These are phyloP conservation scores for Plasmodium sp. DNA, from an alignment of 169 alveolate genomes.

Conservation along the genomic window DNA sequence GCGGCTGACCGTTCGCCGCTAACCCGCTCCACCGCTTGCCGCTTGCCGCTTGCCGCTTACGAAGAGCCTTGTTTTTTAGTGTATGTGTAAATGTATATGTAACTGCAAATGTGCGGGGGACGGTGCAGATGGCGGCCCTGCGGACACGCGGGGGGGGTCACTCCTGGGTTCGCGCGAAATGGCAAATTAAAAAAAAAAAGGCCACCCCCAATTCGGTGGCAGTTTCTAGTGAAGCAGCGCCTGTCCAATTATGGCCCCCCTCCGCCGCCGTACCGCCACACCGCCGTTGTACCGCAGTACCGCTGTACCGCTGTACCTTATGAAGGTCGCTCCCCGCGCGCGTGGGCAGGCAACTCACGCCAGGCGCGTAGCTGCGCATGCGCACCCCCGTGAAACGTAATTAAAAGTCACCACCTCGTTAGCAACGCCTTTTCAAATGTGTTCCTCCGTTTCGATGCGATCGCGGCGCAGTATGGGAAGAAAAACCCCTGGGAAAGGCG, in stretches of 20 bases:
- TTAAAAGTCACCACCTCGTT: background rate
- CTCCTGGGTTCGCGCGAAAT: too few relatives aligned
- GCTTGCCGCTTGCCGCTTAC: background rate
- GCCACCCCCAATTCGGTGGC: background rate
- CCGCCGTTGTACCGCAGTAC: background rate
- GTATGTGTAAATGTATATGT: background rate
- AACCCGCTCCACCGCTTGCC: background rate
- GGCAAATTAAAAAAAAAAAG: background rate
- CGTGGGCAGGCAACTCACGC: background rate
- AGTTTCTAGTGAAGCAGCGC: background rate
- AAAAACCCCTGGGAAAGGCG: background rate
- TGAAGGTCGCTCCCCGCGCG: background rate
- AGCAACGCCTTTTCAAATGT: background rate
- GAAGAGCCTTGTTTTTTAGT: background rate
- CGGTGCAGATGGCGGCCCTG: background rate
- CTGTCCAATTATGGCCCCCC: background rate
- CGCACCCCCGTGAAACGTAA: background rate
- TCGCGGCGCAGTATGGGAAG: too few relatives aligned
- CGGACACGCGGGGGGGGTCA: too few relatives aligned
- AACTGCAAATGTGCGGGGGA: background rate
- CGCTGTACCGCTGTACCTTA: background rate
- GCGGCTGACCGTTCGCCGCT: background rate
- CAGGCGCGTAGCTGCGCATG: background rate
- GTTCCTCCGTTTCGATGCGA: background rate
- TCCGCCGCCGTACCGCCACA: background rate